phyloP scores from a whole-genome alignment of 2,329 filamentous ascomycete genomes.

The Fusarium sp. region DNA sequence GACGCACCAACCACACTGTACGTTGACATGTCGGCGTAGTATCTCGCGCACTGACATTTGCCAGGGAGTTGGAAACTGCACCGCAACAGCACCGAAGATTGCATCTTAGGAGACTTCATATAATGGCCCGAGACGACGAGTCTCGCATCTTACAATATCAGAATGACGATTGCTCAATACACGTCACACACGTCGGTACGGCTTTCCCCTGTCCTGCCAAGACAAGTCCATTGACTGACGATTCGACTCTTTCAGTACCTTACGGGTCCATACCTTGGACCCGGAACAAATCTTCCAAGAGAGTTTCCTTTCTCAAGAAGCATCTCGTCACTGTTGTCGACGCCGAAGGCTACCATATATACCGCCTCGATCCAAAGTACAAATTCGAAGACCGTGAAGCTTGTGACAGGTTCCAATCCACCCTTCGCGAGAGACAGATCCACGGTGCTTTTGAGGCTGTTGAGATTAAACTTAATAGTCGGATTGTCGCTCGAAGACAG shows the following conservation, averaged over 20 bases:
- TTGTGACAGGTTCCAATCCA: conserved; percentile 1
- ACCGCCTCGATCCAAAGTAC: conserved; percentile 6
- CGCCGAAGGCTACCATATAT: conserved; percentile 10
- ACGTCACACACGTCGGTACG: conserved; percentile 11
- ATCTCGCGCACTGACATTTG: neutral
- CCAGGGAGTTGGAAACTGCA: neutral
- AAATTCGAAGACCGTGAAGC: conserved; percentile 2
- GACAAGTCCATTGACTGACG: neutral
- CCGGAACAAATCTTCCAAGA: neutral
- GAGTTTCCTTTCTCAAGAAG: neutral
- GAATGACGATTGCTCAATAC: conserved; percentile 6
- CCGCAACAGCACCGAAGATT: neutral
- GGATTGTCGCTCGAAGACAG: neutral
- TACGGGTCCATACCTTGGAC: conserved; percentile 9
- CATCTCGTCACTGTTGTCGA: conserved; percentile 6
- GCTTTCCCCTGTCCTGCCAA: neutral
- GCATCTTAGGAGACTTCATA: conserved; percentile 8
- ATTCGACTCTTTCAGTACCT: neutral
- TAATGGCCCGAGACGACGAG: conserved; percentile 18
- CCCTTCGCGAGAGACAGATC: conserved; percentile 2
- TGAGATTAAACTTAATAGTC: neutral
- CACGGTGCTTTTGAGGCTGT: neutral
- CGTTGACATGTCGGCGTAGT: neutral
- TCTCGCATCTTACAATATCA: conserved; percentile 23
- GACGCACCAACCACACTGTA: conserved; percentile 7